Evolutionary conservation across 805 yeast species (phyloP).

Genomic region (Schizosaccharomyces lindneri): DNA sequence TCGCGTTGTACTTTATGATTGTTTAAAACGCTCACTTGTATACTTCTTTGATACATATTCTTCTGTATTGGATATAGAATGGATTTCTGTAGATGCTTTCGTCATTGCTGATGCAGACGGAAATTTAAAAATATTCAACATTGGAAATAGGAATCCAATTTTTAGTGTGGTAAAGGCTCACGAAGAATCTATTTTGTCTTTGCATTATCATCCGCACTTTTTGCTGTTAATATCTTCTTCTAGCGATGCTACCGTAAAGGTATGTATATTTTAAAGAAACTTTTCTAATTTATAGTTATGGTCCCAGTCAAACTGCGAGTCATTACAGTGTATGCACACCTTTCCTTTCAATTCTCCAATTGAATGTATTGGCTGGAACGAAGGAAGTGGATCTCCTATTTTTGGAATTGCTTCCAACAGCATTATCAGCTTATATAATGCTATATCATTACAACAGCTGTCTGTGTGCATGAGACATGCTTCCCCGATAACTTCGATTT

Average conservation of each 20-base stretch:
- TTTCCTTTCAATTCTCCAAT: neutral
- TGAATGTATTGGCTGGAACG: neutral
- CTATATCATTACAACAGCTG: neutral
- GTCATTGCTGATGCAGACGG: neutral
- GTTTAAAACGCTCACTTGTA: neutral
- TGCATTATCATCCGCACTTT: neutral
- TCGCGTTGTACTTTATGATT: neutral
- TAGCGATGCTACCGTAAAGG: neutral
- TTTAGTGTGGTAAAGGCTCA: neutral
- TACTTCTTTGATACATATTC: neutral
- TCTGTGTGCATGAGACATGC: neutral
- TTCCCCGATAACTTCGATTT: neutral
- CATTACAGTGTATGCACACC: neutral
- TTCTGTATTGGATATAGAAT: neutral
- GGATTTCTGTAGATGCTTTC: neutral
- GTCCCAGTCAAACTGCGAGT: neutral
- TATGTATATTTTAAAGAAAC: neutral
- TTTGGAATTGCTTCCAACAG: neutral
- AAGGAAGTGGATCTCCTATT: neutral
- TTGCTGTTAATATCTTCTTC: neutral
- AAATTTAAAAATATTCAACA: neutral
- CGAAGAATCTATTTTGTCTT: neutral
- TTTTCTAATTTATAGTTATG: neutral
- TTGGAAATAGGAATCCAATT: neutral
- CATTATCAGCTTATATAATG: neutral